These are phyloP conservation scores for Naegleria lovaniensis DNA, from an alignment of 208 protist genomes.

Conservation along the genomic window DNA sequence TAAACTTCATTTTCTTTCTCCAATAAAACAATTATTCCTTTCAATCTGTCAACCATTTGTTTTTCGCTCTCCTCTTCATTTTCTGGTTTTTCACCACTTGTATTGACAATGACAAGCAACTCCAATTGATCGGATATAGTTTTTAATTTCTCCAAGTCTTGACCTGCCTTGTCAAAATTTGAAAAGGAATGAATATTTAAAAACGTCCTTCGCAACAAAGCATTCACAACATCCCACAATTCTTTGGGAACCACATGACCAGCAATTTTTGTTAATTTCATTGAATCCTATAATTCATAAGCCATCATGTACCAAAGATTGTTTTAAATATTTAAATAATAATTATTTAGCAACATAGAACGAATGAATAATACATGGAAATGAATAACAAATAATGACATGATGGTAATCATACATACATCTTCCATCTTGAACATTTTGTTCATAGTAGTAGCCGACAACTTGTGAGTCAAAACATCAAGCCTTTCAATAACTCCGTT, in stretches of 20 bases:
- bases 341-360: no score
- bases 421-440: background rate
- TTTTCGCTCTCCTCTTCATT: background rate
- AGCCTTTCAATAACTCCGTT: background rate
- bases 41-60: background rate
- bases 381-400: background rate
- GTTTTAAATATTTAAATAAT: no score
- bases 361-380: background rate
- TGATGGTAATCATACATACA: background rate
- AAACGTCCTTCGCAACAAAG: background rate
- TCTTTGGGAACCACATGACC: background rate
- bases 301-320: no score
- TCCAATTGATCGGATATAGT: background rate
- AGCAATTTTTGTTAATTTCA: background rate
- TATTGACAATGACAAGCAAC: background rate
- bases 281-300: background rate
- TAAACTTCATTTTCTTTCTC: constrained; percentile 1
- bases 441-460: background rate
- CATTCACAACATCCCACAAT: background rate
- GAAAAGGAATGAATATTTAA: background rate
- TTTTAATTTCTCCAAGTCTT: background rate
- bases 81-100: background rate
- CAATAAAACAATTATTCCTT: background rate
- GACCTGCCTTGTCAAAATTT: background rate
- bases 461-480: background rate